Evolutionary conservation across 2,329 filamentous ascomycete species (phyloP).

Genomic region (Botrytis squamosa): DNA sequence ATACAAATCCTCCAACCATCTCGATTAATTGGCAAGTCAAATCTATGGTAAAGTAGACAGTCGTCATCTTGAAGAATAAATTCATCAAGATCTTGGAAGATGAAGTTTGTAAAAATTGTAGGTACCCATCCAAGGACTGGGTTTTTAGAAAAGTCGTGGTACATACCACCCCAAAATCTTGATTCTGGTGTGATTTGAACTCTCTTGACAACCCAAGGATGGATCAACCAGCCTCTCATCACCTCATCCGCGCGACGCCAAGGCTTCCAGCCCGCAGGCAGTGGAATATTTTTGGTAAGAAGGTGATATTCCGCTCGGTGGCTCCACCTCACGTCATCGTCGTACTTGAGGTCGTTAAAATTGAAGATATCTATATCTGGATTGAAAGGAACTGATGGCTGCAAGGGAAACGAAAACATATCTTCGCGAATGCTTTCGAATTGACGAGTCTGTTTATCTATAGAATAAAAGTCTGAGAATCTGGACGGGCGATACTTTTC

Average conservation of each 20-base stretch:
- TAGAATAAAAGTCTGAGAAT: not conserved
- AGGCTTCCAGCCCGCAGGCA: accelerated
- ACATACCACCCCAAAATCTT: too few relatives aligned
- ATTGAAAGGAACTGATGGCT: not conserved
- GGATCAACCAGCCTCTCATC: accelerated
- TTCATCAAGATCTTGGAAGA: not conserved
- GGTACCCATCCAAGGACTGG: too few relatives aligned
- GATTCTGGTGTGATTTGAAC: not conserved
- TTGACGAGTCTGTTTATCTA: not conserved
- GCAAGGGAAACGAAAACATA: accelerated
- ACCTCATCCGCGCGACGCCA: not conserved
- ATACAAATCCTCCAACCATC: too few relatives aligned
- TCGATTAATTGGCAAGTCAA: not conserved
- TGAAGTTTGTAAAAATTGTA: not conserved
- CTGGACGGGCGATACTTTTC: not conserved
- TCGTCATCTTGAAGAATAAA: not conserved
- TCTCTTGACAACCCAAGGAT: not conserved
- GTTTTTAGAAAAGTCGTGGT: too few relatives aligned
- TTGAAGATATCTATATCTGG: not conserved
- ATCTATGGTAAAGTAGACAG: not conserved
- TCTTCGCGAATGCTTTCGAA: not conserved
- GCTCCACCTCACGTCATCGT: too few relatives aligned
- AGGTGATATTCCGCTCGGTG: too few relatives aligned
- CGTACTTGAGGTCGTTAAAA: not conserved
- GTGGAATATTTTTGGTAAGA: too few relatives aligned